Evolutionary conservation across 2,329 filamentous ascomycete genomes (phyloP).

Genomic region (Diaporthe velutina): DNA sequence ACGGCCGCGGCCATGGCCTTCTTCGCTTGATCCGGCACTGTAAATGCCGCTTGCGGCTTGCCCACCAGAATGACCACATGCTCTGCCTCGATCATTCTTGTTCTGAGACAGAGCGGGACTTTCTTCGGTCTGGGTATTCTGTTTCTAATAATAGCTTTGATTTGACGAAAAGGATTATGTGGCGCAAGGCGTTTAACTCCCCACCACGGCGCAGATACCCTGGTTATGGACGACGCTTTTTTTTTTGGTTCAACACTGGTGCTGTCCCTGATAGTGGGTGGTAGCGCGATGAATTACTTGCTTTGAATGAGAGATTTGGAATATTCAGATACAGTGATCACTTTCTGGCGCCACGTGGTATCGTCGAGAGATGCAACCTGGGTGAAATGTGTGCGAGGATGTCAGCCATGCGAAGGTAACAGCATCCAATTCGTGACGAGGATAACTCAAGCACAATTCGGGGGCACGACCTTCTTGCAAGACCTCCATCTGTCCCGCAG

Average conservation of each 20-base stretch:
- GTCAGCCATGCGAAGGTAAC: no score
- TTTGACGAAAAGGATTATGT: not conserved
- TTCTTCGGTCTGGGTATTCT: not conserved
- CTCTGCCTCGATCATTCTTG: not conserved
- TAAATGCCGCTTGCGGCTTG: no score
- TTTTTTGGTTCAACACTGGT: not conserved
- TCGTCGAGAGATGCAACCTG: no score
- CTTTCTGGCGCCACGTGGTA: no score
- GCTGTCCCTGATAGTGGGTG: not conserved
- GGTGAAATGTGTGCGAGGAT: no score
- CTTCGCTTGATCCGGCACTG: constrained; percentile 49
- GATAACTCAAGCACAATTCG: no score
- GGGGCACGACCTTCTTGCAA: no score
- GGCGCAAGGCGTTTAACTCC: constrained; percentile 8
- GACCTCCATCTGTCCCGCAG: no score
- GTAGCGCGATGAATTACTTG: not conserved
- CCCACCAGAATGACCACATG: not conserved
- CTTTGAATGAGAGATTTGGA: not conserved
- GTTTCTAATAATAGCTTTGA: not conserved
- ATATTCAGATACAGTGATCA: not conserved
- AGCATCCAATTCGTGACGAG: no score
- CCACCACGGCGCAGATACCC: constrained; percentile 19
- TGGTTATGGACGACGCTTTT: not conserved
- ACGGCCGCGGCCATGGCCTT: constrained; percentile 60
- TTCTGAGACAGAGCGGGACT: not conserved